Conservation (phyloP, 2,329 filamentous ascomycete genomes). For the Xylaria sp. region DNA sequence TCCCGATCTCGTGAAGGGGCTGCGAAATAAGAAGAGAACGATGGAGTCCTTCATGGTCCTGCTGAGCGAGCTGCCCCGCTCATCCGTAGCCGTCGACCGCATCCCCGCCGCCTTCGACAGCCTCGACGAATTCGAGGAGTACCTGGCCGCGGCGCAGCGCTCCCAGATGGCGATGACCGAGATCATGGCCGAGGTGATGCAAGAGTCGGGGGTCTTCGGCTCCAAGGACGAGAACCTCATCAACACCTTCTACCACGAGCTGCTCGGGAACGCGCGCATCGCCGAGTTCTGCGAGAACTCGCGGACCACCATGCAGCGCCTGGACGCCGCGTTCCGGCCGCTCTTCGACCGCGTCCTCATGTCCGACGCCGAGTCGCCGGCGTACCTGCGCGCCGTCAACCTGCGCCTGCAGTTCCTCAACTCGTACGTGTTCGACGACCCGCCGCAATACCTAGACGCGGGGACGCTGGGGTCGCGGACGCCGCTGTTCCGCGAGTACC, state of each 20-base stretch:
- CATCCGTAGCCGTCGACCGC: constrained; percentile 4
- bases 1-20: constrained; percentile 26
- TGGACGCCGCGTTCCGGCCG: constrained; percentile 38
- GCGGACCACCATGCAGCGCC: constrained; percentile 7
- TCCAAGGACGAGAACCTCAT: constrained; percentile 15
- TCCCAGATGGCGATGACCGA: constrained; percentile 19
- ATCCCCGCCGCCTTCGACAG: constrained; percentile 27
- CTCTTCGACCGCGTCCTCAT: constrained; percentile 38
- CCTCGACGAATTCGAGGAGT: constrained; percentile 33
- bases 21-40: constrained; percentile 27
- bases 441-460: constrained; percentile 30
- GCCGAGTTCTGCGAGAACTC: constrained; percentile 19
- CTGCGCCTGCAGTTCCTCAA: constrained; percentile 37
- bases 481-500: constrained; percentile 38
- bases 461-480: constrained; percentile 28
- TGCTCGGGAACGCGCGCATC: constrained; percentile 25
- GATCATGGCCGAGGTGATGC: constrained; percentile 26
- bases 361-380: constrained; percentile 30
- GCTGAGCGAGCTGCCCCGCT: constrained; percentile 25
- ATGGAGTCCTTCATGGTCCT: constrained; percentile 34
- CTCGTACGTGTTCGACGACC: constrained; percentile 35
- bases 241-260: constrained; percentile 13
- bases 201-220: constrained; percentile 8
- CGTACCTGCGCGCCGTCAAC: constrained; percentile 38
- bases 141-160: constrained; percentile 20